Conservation (phyloP, 2,329 filamentous ascomycete genomes). For the Fusarium graminum region DNA sequence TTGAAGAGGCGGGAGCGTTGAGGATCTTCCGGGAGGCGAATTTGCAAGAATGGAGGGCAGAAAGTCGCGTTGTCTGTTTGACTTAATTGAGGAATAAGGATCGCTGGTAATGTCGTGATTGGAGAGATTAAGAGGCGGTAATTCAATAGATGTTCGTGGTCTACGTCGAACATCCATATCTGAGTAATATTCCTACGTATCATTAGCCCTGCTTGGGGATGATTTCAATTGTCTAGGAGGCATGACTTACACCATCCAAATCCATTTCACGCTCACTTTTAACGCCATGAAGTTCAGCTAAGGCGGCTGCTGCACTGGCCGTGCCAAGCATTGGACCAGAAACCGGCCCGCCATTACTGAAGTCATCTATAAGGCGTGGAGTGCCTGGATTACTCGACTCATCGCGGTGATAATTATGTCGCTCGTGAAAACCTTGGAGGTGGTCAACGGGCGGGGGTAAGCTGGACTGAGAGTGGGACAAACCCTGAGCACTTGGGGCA, state of each 20-base stretch:
- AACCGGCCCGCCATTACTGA: constrained; percentile 61
- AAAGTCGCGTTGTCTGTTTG: constrained; percentile 75
- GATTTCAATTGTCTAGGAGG: constrained; percentile 47
- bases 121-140: constrained; percentile 74
- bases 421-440: constrained; percentile 50
- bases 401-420: constrained; percentile 75
- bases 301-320: constrained; percentile 82
- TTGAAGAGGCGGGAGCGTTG: constrained; percentile 87
- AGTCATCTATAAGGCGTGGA: constrained; percentile 77
- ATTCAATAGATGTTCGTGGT: constrained; percentile 76
- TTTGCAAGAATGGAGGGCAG: constrained; percentile 85
- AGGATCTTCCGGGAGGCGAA: constrained; percentile 88
- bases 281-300: constrained; percentile 85
- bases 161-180: constrained; percentile 75
- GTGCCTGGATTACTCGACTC: constrained; percentile 76
- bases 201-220: constrained; percentile 36
- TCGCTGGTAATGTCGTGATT: constrained; percentile 78
- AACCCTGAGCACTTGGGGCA: constrained; percentile 52
- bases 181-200: constrained; percentile 73
- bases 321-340: constrained; percentile 63
- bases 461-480: constrained; percentile 39
- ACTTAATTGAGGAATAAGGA: constrained; percentile 73
- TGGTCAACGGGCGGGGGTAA: constrained; percentile 42
- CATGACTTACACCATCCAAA: constrained; percentile 75
- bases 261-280: constrained; percentile 83